phyloP scores from a whole-genome alignment of 140 eudicot genomes.

The Stevia rebaudiana region DNA sequence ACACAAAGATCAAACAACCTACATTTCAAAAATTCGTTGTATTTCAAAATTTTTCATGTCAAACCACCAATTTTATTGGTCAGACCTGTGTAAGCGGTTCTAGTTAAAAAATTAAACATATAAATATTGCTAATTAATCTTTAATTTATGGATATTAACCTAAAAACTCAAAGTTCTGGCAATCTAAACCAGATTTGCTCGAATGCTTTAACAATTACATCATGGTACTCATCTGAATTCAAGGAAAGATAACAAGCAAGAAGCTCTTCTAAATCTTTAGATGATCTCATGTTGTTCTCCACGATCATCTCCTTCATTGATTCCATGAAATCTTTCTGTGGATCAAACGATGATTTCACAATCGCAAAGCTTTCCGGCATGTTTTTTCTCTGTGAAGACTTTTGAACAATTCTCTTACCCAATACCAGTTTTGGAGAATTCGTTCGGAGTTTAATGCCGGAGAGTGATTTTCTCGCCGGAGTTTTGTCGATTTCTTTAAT shows the following conservation, averaged over 20 bases:
- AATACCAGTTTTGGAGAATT: constrained; percentile 43
- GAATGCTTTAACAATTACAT: constrained; percentile 62
- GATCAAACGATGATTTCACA: constrained; percentile 65
- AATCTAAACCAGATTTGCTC: constrained; percentile 65
- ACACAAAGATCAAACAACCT: neutral
- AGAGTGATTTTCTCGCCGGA: constrained; percentile 33
- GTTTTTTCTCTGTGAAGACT: constrained; percentile 19
- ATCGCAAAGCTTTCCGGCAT: constrained; percentile 50
- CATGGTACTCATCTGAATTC: constrained; percentile 65
- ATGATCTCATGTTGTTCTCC: constrained; percentile 48
- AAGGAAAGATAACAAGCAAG: constrained; percentile 72
- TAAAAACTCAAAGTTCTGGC: constrained; percentile 23
- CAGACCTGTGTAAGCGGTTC: too few relatives aligned
- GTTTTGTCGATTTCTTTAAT: constrained; percentile 18
- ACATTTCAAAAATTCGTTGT: too few relatives aligned
- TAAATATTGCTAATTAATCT: neutral
- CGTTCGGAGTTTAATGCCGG: constrained; percentile 43
- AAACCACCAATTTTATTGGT: too few relatives aligned
- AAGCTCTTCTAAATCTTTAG: constrained; percentile 62
- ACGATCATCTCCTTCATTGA: constrained; percentile 77
- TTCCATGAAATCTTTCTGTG: constrained; percentile 60
- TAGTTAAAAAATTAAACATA: too few relatives aligned
- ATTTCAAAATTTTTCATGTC: too few relatives aligned
- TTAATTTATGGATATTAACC: constrained; percentile 4
- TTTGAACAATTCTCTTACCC: constrained; percentile 28